Conservation (phyloP, 768 basidiomycete genomes). For the Macrolepiota albuminosa region DNA sequence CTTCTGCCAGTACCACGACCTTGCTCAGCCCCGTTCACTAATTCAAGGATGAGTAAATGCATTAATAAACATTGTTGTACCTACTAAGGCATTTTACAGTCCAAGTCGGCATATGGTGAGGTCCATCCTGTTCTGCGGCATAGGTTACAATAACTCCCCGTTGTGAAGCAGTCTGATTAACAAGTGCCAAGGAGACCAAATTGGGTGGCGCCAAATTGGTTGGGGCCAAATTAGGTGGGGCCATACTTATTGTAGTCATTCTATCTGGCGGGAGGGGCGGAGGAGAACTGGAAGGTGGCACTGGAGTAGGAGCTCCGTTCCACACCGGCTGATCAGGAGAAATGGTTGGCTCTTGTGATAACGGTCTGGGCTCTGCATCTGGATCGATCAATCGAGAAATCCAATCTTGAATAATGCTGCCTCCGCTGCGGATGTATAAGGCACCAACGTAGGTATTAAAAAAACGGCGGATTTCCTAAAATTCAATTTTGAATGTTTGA, state of each 20-base stretch:
- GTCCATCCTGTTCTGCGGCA: conserved; percentile 41
- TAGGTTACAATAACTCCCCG: conserved; percentile 41
- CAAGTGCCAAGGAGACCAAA: conserved; percentile 39
- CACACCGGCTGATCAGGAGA: conserved; percentile 8
- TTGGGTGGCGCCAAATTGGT: conserved; percentile 18
- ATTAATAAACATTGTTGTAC: conserved; percentile 13
- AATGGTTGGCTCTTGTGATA: conserved; percentile 9
- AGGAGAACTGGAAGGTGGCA: conserved; percentile 23
- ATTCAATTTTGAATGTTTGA: neutral
- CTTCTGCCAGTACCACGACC: conserved; percentile 52
- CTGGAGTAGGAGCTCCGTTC: conserved; percentile 18
- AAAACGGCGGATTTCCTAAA: conserved; percentile 50
- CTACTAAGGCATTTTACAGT: conserved; percentile 48
- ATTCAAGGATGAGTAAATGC: conserved; percentile 1
- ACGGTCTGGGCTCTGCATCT: conserved; percentile 15
- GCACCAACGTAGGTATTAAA: conserved; percentile 66
- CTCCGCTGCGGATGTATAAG: conserved; percentile 54
- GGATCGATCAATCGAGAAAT: conserved; percentile 55
- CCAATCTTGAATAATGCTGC: conserved; percentile 48
- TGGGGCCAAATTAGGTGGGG: conserved; percentile 10
- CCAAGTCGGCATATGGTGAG: conserved; percentile 54
- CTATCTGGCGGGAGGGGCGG: conserved; percentile 31
- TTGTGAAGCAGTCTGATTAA: conserved; percentile 52
- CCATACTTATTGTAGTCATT: conserved; percentile 5
- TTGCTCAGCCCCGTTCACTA: conserved; percentile 49